Evolutionary conservation across 768 basidiomycete genomes (phyloP).

Genomic region (Phaeotremella fagi): DNA sequence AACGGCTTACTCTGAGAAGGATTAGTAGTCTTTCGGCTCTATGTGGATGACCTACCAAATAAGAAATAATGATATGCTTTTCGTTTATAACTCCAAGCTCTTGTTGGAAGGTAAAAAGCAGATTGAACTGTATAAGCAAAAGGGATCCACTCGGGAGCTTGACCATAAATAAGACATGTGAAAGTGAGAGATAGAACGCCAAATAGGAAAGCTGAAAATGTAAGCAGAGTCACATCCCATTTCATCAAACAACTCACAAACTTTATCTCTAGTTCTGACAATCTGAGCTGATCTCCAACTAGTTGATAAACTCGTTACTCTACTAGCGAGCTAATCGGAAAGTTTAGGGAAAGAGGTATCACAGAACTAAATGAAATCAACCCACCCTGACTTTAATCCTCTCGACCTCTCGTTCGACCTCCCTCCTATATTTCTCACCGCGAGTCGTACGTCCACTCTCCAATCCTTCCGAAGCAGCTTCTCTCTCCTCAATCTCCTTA

Average conservation of each 20-base stretch:
- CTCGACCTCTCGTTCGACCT: constrained; percentile 79
- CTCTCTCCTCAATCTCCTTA: constrained; percentile 14
- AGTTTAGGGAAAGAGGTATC: too few species aligned
- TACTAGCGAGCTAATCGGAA: constrained; percentile 75
- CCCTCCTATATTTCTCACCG: constrained; percentile 65
- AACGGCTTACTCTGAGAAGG: constrained; percentile 4
- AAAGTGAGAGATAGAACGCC: constrained; percentile 84
- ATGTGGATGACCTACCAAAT: constrained; percentile 54
- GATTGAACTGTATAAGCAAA: constrained; percentile 76
- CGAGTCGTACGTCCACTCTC: constrained; percentile 51
- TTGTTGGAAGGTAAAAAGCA: constrained; percentile 72
- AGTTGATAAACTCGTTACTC: constrained; percentile 68
- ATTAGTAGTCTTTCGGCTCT: not conserved
- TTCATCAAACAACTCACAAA: constrained; percentile 64
- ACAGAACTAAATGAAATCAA: too few species aligned
- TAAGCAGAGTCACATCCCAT: not conserved
- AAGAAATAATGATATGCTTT: constrained; percentile 92
- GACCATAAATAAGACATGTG: constrained; percentile 80
- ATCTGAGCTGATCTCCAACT: constrained; percentile 81
- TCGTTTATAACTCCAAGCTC: constrained; percentile 82
- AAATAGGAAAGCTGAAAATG: constrained; percentile 68
- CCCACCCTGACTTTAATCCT: constrained; percentile 77
- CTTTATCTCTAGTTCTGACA: constrained; percentile 48
- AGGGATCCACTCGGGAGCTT: constrained; percentile 85
- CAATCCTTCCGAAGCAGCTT: not conserved